Conservation (phyloP, 1,284 basidiomycete species). For the Boletellus deceptivus region DNA sequence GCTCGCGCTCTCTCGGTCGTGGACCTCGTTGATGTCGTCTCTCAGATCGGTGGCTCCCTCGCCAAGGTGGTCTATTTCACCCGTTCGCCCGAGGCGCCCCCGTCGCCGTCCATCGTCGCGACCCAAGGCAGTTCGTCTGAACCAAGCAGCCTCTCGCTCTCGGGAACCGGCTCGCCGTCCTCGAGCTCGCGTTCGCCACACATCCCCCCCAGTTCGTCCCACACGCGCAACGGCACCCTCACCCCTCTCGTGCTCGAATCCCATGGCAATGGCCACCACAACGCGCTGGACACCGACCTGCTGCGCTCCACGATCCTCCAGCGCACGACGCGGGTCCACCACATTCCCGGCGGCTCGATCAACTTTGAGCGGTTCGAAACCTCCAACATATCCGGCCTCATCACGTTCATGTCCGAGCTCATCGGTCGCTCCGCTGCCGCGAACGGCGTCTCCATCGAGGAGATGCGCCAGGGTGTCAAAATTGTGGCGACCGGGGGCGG, state of each 20-base stretch:
- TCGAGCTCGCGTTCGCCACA: slow-evolving; percentile 36
- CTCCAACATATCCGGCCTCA: slow-evolving; percentile 81
- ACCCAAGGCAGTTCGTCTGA: slow-evolving; percentile 52
- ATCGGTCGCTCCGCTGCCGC: slow-evolving; percentile 84
- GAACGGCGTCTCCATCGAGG: slow-evolving; percentile 86
- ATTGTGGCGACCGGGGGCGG: slow-evolving; percentile 99
- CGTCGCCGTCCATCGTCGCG: slow-evolving; percentile 62
- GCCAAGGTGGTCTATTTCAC: slow-evolving; percentile 99
- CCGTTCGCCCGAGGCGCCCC: slow-evolving; percentile 77
- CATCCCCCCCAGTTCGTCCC: slow-evolving; percentile 37
- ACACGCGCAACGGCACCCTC: slow-evolving; percentile 65
- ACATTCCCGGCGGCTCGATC: slow-evolving; percentile 93
- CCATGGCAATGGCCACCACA: slow-evolving; percentile 33
- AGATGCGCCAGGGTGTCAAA: slow-evolving; percentile 93
- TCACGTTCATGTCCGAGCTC: slow-evolving; percentile 85
- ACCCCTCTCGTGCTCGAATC: slow-evolving; percentile 76
- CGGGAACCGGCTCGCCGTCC: slow-evolving; percentile 50
- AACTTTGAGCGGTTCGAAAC: slow-evolving; percentile 99
- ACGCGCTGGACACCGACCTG: slow-evolving; percentile 45
- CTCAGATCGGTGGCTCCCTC: slow-evolving; percentile 91
- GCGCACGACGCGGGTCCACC: slow-evolving; percentile 62
- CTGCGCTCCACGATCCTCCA: slow-evolving; percentile 67
- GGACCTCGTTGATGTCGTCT: not conserved
- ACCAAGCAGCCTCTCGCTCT: slow-evolving; percentile 46
- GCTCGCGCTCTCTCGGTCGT: slow-evolving; percentile 34